Base-by-base conservation (phyloP, 164 flowering plant species). In the Tetrastigma voinierianum region DNA sequence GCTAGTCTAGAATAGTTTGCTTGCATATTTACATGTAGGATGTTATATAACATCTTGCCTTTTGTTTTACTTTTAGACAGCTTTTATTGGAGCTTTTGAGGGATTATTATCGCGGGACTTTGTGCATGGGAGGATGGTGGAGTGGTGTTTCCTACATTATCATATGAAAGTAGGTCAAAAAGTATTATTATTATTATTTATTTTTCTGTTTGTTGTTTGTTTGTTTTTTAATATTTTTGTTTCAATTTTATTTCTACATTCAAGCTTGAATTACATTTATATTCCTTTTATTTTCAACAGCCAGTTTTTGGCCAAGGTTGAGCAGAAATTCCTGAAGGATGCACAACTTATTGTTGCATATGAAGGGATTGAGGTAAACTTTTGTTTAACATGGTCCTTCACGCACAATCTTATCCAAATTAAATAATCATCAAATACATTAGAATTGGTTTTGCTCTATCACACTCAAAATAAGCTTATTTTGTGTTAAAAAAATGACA, bases 101-200 rank as follows among this genome's bases (percentile, higher is more conserved):
- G 40, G 40, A n/a, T 32, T 32, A 32, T 32, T 32, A 32, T 32
- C 40, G 46, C 54, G 11, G 53, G 6, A 32, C 3, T 70, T 71
- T n/a, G 21, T 69, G 70, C 66, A 94, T n/a, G n/a, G 98, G 98
- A 59, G 98, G 98, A 67, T 95, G 98, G 97, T 95, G 98, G 98
- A 95, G 97, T 77, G 98, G 98, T 47, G 82, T 78, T n/a, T 56
- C n/a, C 98, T 65, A 80, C 88, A 59, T 70, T 95, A 51, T 77
- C 92, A 18, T 90, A 73, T 74, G 72, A 91, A 80, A 66, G 98
- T 91, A 84, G 68, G 77, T 67, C 44, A 18, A 16, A 61, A 57
- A n/a, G n/a, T n/a, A n/a, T 51, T 10, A 12, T 45, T 3, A 43
- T 46, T 64, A 46, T n/a, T 21, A 55, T 11, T 59, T 51, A 6